These are phyloP conservation scores for Physaria fendleri DNA, from an alignment of 345 rosid species.

Conservation along the genomic window DNA sequence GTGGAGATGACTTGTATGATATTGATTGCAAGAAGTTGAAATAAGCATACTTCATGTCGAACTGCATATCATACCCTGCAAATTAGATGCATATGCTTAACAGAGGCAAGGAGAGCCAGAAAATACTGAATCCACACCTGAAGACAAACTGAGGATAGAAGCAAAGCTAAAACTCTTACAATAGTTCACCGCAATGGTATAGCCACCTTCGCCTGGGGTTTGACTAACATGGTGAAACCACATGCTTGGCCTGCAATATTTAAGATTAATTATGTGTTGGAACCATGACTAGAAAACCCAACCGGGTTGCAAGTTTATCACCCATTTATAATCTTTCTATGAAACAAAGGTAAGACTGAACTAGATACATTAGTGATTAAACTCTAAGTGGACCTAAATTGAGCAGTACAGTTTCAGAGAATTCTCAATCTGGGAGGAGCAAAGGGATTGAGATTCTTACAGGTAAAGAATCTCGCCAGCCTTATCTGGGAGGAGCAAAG, in stretches of 20 bases:
- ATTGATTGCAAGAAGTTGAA: slow-evolving; percentile 76
- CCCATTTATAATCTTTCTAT: not conserved
- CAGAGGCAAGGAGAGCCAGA: not conserved
- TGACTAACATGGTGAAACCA: slow-evolving; percentile 97
- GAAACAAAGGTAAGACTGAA: not conserved
- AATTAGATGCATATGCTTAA: slow-evolving; percentile 5
- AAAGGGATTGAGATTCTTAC: slow-evolving; percentile 40
- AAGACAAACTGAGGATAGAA: not conserved
- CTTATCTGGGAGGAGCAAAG: slow-evolving; percentile 29
- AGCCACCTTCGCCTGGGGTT: slow-evolving; percentile 58
- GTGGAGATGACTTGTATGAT: slow-evolving; percentile 23
- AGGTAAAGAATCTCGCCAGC: slow-evolving; percentile 84
- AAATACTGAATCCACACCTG: not conserved
- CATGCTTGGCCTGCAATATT: slow-evolving; percentile 81
- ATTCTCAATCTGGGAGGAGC: not conserved
- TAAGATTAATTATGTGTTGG: not conserved
- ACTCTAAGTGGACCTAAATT: not conserved
- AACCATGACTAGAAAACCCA: not conserved
- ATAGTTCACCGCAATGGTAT: slow-evolving; percentile 75
- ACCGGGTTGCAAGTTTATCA: not conserved
- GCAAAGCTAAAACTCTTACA: slow-evolving; percentile 39
- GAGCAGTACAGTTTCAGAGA: not conserved
- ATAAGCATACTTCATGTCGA: slow-evolving; percentile 80
- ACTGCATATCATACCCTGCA: slow-evolving; percentile 94
- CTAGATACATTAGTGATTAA: not conserved